Conservation (phyloP, 164 flowering plant species). For the Brasenia schreberi region DNA sequence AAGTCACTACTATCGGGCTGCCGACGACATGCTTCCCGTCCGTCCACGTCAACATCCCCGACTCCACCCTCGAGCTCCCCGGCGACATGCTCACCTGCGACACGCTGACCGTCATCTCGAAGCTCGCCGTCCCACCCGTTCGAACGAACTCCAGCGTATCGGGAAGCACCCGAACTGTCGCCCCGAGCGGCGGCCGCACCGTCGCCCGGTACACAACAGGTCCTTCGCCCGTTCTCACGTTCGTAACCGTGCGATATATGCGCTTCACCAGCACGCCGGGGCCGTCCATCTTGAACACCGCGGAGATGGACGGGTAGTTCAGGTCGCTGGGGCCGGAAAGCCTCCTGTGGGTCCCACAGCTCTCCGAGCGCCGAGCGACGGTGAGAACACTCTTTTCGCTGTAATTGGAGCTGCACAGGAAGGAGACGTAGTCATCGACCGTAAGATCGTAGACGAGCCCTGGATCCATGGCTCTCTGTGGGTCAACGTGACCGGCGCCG, state of each 20-base stretch:
- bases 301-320: conserved; percentile 78
- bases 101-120: conserved; percentile 42
- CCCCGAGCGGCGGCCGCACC: conserved; percentile 42
- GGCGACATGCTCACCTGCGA: conserved; percentile 42
- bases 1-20: conserved; percentile 70
- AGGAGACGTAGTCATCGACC: conserved; percentile 52
- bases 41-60: conserved; percentile 60
- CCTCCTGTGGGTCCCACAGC: conserved; percentile 41
- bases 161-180: conserved; percentile 56
- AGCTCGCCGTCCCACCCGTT: conserved; percentile 61
- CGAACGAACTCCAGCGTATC: conserved; percentile 49
- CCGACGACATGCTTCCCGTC: conserved; percentile 77
- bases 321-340: conserved; percentile 74
- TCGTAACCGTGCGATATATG: conserved; percentile 68
- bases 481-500: conserved; percentile 90
- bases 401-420: conserved; percentile 80
- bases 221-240: conserved; percentile 45
- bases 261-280: conserved; percentile 52
- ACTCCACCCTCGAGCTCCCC: conserved; percentile 36
- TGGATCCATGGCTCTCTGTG: conserved; percentile 78
- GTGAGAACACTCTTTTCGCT: conserved; percentile 36
- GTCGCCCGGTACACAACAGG: conserved; percentile 37
- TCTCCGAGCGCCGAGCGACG: conserved; percentile 42
- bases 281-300: conserved; percentile 49
- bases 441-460: conserved; percentile 66